Evolutionary conservation across 2,329 filamentous ascomycete species (phyloP), one percentile per base, ranked within the genome.

Genomic region (Xylariaceae sp.): DNA sequence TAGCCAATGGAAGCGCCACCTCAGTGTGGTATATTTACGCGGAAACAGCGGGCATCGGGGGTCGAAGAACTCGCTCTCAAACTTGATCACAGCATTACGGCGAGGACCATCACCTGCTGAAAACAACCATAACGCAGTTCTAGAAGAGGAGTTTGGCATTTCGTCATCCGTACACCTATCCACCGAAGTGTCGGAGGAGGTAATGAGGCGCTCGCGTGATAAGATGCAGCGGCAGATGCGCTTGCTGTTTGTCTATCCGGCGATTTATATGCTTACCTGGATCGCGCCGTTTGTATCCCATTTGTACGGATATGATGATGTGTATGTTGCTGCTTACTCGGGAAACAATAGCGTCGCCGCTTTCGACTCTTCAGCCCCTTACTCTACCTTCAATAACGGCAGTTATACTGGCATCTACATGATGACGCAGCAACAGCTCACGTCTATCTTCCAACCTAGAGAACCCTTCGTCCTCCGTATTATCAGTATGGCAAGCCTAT

Each of bases 161-260:
- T 37, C 32, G 9, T 26, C 53, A 5, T 61, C 60, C 3, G 29
- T 65, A 13, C 53, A 57, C 42, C 57, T 67, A 0, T 39, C 64
- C 1, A 52, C 56, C 21, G 65, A 66, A 15, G 59, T 70, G 6
- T 67, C 64, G 0, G 66, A 69, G 2, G 66, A 66, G 2, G 63
- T 70, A 41, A 68, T 74, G 61, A 68, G 56, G 2, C 63, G 61
- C 15, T 66, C 79, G 7, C 79, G 84, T 10, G 73, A 79, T 13
- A 81, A 80, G 53, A 85, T 89, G 53, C 80, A 82, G 37, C 81
- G 85, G 8, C 88, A 92, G 64, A 77, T 92, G 2, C 82, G 86
- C 26, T 80, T 88, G 24, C 77, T 92, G 15, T 91, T 92, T 71
- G 83, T 91, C 41, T 93, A 93, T 67, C 89, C 89, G 0, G 67